Evolutionary conservation across 2,329 filamentous ascomycete genomes (phyloP), one percentile per base, ranked within the genome.

Genomic region (Escovopsis sp.): DNA sequence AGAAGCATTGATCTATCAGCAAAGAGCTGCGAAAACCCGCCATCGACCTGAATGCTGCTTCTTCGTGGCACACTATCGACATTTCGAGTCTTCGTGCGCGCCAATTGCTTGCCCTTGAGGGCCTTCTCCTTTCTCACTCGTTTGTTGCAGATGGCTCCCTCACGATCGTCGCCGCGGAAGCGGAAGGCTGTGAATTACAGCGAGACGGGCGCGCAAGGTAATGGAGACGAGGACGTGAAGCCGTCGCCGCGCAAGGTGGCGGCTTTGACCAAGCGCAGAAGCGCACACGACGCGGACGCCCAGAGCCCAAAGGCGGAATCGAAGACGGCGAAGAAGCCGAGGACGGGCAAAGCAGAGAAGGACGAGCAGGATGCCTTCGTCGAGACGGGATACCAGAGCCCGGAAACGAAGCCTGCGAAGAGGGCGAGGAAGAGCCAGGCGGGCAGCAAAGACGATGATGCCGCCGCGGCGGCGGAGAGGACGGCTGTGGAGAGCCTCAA

Each of bases 401-500:
- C 36, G 4, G 3, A 19, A 10, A 34, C 36, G 40, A 23, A 12
- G 12, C 26, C 44, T 8, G 28, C 28, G 28, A 30, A 30, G 8
- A 38, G 41, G 26, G 18, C 36, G 9, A 39, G 33, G 19, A 43
- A 45, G 34, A 51, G 54, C 36, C 53, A 47, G 40, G 55, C 46
- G 49, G 52, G 55, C 12, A 52, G 64, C 43, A 48, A 51, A 6
- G 62, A 64, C 38, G 55, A 57, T 23, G 65, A 66, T 26, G 64
- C 67, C 43, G 51, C 52, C 26, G 75, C 77, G 68, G 78, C 84
- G 0, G 80, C 78, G 18, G 65, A 70, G 26, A 74, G 91, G 33
- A 88, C 86, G 1, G 62, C 70, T 4, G 60, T 78, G 28, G 51
- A 62, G 11, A 75, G 77, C 1, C 67, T 89, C 47, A 80, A 80